Evolutionary conservation across 225 moss, liverwort and hornwort genomes (phyloP), one percentile per base, ranked within the genome.

Genomic region (Lunularia cruciata): DNA sequence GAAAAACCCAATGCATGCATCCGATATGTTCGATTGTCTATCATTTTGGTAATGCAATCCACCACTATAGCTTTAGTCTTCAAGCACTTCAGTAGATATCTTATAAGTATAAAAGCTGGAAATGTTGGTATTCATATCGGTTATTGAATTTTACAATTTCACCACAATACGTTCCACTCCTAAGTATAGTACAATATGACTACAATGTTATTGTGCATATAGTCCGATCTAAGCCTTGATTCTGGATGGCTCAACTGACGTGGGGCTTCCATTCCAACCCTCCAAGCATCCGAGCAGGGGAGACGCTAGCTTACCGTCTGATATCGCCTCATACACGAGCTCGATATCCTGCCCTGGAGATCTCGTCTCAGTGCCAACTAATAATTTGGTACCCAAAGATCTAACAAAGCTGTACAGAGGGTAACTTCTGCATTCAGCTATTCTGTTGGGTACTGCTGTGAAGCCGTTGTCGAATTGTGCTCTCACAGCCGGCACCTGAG

Each of bases 211-310:
- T 14, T 48, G 1, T 48, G 19, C 6, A 48, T 20, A n/a, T 20
- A 48, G 4, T 1, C 22, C 48, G 22, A 5, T 5, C 57, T 53
- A 60, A 0, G 53, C 60, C 37, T 18, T 19, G 13, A 37, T n/a
- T 54, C 11, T 38, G 22, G 22, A 5, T 2, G 61, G 61, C 26
- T 61, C 20, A 9, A 61, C 36, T 10, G 60, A 60, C 23, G 13
- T 36, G 15, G 34, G 35, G 23, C 34, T 32, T 10, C 60, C 60
- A 8, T 60, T 61, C 76, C 79, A 75, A 52, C 75, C 74, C 43
- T 23, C 78, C 6, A 89, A 65, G 70, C 86, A 86, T 18, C 77
- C 43, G 52, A 89, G 73, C 20, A 86, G 70, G 0, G 80, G 80
- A 14, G 33, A 40, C 2, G 72, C 72, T 42, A 79, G 25, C 55